Evolutionary conservation across 805 yeast genomes (phyloP).

Genomic region (Pichia phayaonensis): DNA sequence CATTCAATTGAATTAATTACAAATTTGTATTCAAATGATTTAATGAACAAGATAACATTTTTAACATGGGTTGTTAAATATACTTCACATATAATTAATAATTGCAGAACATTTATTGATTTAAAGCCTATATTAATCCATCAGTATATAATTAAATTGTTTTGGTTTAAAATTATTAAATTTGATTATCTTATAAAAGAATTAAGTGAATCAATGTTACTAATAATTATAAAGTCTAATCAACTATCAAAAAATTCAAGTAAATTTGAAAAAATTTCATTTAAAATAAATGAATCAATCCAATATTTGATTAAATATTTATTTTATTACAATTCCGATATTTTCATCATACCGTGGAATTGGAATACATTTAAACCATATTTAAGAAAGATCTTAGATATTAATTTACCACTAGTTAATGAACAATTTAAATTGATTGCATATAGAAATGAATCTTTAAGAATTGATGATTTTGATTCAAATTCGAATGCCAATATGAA

Average conservation of each 20-base stretch:
- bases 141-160: conserved; percentile 49
- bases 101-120: conserved; percentile 11
- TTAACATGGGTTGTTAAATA: conserved; percentile 56
- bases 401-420: conserved; percentile 24
- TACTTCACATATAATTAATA: conserved; percentile 27
- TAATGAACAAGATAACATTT: conserved; percentile 57
- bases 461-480: conserved; percentile 36
- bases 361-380: conserved; percentile 50
- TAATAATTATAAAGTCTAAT: conserved; percentile 14
- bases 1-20: conserved; percentile 56
- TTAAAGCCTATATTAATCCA: conserved; percentile 23
- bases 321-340: conserved; percentile 45
- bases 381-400: conserved; percentile 35
- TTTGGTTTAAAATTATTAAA: conserved; percentile 62
- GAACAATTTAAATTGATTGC: conserved; percentile 54
- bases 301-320: conserved; percentile 33
- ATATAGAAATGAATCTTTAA: conserved; percentile 64
- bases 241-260: conserved; percentile 14
- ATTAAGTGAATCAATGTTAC: conserved; percentile 51
- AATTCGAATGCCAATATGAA: neutral
- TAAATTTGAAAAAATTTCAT: conserved; percentile 14
- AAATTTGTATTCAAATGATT: conserved; percentile 58
- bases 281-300: conserved; percentile 16
- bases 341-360: conserved; percentile 54
- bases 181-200: conserved; percentile 56